Evolutionary conservation across 352 stramenopile species (phyloP), one percentile per base, ranked within the genome.

Genomic region (Phytophthora fragariae): DNA sequence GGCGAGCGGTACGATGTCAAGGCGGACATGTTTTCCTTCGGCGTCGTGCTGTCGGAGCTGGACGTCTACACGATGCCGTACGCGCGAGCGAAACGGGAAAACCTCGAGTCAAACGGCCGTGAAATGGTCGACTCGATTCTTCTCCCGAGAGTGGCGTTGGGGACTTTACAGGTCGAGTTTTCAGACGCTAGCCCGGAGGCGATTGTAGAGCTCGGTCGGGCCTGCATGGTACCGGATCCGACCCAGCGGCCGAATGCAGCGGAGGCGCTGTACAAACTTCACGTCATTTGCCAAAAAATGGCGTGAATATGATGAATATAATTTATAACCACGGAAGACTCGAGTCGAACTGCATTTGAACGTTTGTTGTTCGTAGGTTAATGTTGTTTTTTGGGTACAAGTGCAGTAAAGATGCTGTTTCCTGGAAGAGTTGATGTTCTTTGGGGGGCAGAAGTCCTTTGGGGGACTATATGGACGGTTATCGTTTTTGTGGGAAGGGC

Each of bases 61-160:
- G 81, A 85, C 33, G 82, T 81, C 5, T 70, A 85, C 31, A 81
- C 83, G 57, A 82, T 84, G 57, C 81, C 81, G 53, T 88, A 88
- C 56, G 84, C 79, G 15, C 77, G 76, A 17, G 74, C 77, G 35
- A 79, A 80, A 46, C 82, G 86, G 54, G 73, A 71, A 31, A 77
- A 57, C 39, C 44, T 74, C 1, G 54, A 61, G 61, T 70, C 56
- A 6, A 72, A 35, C n/a, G 60, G 59, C 11, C 70, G 75, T 17
- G 50, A 53, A 31, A 70, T 73, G 66, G 62, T 73, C 3, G 73
- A 76, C 54, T 71, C 68, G 0, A 68, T 75, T 0, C 67, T 80
- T 55, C 58, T 74, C 3, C 68, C 70, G 31, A 67, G 37, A 41
- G 65, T 83, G 46, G 59, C 65, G 5, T 27, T 70, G n/a, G 76